Conservation (phyloP, 2,329 filamentous ascomycete species). For the Diatrype stigma region DNA sequence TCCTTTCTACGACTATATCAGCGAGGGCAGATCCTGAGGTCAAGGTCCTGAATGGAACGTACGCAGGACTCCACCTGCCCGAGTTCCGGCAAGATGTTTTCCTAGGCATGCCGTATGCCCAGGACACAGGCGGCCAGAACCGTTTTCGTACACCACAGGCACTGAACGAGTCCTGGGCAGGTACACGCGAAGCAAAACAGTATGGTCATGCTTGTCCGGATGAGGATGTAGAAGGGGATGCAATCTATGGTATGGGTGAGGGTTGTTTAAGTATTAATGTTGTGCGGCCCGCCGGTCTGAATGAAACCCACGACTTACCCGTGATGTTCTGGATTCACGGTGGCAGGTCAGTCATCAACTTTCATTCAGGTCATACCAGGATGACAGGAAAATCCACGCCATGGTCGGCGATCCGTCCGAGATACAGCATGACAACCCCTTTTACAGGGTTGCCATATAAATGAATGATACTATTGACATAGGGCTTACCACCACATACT, state of each 20-base stretch:
- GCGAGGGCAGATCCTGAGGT: constrained; percentile 14
- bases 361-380: no score
- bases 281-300: constrained; percentile 19
- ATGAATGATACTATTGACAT: no score
- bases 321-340: constrained; percentile 32
- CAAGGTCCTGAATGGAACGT: constrained; percentile 31
- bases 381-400: no score
- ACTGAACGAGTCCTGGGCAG: constrained; percentile 17
- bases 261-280: constrained; percentile 31
- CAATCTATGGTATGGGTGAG: constrained; percentile 24
- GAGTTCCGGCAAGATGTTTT: constrained; percentile 46
- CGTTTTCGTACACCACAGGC: constrained; percentile 28
- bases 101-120: constrained; percentile 53
- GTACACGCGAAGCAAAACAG: constrained; percentile 12
- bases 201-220: constrained; percentile 22
- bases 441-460: no score
- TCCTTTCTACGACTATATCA: constrained; percentile 1
- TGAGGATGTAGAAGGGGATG: constrained; percentile 9
- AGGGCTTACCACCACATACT: no score
- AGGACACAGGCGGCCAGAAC: constrained; percentile 30
- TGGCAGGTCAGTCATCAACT: constrained; percentile 11
- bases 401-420: no score
- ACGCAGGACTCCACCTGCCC: constrained; percentile 28
- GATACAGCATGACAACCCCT: no score
- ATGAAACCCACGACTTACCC: constrained; percentile 16